Percentiles rank a stretch among this genome's conserved stretches.
Evolutionary conservation across 257 asterid species (phyloP).

Genomic region (Nicotiana paniculata): DNA sequence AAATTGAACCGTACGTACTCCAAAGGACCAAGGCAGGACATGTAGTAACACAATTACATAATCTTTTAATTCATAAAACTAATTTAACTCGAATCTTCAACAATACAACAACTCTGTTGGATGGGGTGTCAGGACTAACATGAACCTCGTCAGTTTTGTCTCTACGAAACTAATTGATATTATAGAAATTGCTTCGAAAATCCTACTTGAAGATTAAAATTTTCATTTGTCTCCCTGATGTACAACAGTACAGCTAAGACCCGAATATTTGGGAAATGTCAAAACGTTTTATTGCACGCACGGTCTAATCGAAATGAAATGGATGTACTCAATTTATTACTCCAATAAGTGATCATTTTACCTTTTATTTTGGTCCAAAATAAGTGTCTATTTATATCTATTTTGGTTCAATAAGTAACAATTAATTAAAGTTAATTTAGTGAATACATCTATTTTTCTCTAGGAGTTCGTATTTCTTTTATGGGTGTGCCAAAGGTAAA

Average conservation of each 20-base stretch:
- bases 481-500: too few relatives aligned
- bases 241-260: constrained; percentile 39
- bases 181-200: background rate
- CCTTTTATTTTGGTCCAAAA: too few relatives aligned
- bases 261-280: constrained; percentile 15
- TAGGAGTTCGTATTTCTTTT: too few relatives aligned
- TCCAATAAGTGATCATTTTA: too few relatives aligned
- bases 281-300: constrained; percentile 9
- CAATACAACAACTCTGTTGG: background rate
- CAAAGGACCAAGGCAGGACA: constrained; percentile 4
- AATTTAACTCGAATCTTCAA: background rate
- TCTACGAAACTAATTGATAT: background rate
- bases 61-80: background rate
- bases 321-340: background rate
- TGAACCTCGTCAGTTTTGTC: constrained; percentile 9
- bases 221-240: constrained; percentile 28
- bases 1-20: constrained; percentile 7
- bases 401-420: too few relatives aligned
- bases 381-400: too few relatives aligned
- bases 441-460: too few relatives aligned
- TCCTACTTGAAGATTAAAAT: constrained; percentile 7
- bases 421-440: too few relatives aligned
- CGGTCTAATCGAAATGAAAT: background rate
- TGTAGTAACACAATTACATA: background rate
- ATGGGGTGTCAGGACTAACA: background rate